Percentiles rank a stretch among this genome's conserved stretches.
Evolutionary conservation across 257 asterid genomes (phyloP).

Genomic region (Nicotiana attenuata): DNA sequence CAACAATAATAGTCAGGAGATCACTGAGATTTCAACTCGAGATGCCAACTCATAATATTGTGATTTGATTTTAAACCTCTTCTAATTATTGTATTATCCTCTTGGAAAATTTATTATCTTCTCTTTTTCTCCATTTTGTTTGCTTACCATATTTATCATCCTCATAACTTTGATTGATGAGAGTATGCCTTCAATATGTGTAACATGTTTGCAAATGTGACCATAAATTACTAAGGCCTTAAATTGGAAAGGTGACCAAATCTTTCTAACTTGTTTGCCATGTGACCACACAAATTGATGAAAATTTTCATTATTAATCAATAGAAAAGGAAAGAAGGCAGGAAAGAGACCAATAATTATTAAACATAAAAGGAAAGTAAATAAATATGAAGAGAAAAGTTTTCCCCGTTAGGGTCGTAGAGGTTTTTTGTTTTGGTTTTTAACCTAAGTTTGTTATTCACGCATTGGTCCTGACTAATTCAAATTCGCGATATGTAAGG

Average conservation of each 20-base stretch:
- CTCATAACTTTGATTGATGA: not conserved
- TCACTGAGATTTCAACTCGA: too few relatives aligned
- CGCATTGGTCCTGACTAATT: too few relatives aligned
- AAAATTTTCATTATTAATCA: not conserved
- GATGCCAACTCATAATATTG: too few relatives aligned
- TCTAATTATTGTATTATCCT: not conserved
- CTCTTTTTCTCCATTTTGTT: not conserved
- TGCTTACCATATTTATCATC: not conserved
- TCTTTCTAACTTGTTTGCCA: not conserved
- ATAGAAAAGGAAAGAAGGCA: not conserved
- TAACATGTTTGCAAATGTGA: not conserved
- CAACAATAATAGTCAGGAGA: too few relatives aligned
- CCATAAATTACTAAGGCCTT: not conserved
- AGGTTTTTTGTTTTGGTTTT: too few relatives aligned
- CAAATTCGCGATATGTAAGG: too few relatives aligned
- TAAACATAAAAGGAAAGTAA: not conserved
- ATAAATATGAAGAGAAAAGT: not conserved
- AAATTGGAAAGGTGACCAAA: not conserved
- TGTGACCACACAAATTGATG: constrained; percentile 1
- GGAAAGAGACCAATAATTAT: not conserved
- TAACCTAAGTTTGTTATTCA: too few relatives aligned
- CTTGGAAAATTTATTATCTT: not conserved
- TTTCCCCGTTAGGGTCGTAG: not conserved
- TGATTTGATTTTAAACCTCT: not conserved
- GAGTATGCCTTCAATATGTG: not conserved